A percentile compares a stretch with the other conserved stretches of the same genome.
phyloP scores from a whole-genome alignment of 257 asterid genomes.

The Capsicum baccatum region DNA sequence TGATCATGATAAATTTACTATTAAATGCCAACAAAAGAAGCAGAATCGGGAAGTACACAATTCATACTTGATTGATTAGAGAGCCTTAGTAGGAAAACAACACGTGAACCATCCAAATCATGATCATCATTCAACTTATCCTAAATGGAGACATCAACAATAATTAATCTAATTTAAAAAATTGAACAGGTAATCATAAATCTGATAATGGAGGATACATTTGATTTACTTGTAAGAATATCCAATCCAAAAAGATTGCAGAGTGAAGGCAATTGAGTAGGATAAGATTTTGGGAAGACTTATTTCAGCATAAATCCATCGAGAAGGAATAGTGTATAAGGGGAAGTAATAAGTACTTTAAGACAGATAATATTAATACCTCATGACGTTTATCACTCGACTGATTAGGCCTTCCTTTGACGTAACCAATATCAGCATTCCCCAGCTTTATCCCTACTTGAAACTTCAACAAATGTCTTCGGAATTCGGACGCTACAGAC shows the following conservation, averaged over 20 bases:
- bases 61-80: conserved; percentile 84
- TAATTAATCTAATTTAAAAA: too few relatives aligned
- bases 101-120: conserved; percentile 71
- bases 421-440: too few relatives aligned
- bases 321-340: too few relatives aligned
- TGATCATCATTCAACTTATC: too few relatives aligned
- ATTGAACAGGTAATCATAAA: neutral
- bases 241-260: conserved; percentile 29
- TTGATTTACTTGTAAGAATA: neutral
- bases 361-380: too few relatives aligned
- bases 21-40: conserved; percentile 1
- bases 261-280: neutral
- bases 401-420: too few relatives aligned
- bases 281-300: conserved; percentile 1
- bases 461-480: too few relatives aligned
- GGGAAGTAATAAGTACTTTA: too few relatives aligned
- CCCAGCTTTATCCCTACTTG: too few relatives aligned
- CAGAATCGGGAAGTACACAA: neutral
- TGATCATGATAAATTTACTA: neutral
- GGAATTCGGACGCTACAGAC: too few relatives aligned
- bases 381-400: too few relatives aligned
- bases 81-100: too few relatives aligned
- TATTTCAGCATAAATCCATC: neutral
- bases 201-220: conserved; percentile 4
- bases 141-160: conserved; percentile 44